Evolutionary conservation across 2,329 filamentous ascomycete genomes (phyloP).

Genomic region (Xylaria multiplex): DNA sequence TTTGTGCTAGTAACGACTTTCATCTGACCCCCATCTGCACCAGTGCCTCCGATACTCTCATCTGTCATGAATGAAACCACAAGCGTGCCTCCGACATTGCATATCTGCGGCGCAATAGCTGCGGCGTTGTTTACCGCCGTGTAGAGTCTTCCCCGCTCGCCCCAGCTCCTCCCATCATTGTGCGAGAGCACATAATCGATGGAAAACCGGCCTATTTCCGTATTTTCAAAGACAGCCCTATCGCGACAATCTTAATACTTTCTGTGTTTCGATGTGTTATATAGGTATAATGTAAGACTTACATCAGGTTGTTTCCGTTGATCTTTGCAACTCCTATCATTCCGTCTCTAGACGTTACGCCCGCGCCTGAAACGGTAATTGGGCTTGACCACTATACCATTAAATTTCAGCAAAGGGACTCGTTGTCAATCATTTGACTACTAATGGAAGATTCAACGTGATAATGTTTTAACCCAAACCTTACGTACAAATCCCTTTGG

Average conservation of each 20-base stretch:
- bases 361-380: conserved; percentile 51
- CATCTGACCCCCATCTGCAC: conserved; percentile 46
- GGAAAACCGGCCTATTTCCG: conserved; percentile 49
- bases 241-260: not conserved
- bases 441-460: not conserved
- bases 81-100: conserved; percentile 55
- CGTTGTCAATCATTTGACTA: conserved; percentile 39
- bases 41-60: conserved; percentile 49
- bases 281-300: conserved; percentile 21
- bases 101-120: conserved; percentile 56
- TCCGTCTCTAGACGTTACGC: conserved; percentile 53
- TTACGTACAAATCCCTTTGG: not conserved
- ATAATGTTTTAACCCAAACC: not conserved
- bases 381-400: conserved; percentile 33
- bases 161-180: conserved; percentile 57
- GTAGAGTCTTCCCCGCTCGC: conserved; percentile 51
- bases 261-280: not conserved
- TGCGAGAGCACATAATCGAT: conserved; percentile 52
- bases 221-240: conserved; percentile 56
- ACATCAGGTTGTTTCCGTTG: conserved; percentile 49
- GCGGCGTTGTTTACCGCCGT: conserved; percentile 48
- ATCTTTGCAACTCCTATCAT: conserved; percentile 56
- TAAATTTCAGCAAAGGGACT: conserved; percentile 38
- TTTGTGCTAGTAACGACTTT: conserved; percentile 48
- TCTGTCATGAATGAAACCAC: conserved; percentile 58